These are phyloP conservation scores for Diospyros lotus DNA, from an alignment of 148 eudicot species.

Conservation along the genomic window DNA sequence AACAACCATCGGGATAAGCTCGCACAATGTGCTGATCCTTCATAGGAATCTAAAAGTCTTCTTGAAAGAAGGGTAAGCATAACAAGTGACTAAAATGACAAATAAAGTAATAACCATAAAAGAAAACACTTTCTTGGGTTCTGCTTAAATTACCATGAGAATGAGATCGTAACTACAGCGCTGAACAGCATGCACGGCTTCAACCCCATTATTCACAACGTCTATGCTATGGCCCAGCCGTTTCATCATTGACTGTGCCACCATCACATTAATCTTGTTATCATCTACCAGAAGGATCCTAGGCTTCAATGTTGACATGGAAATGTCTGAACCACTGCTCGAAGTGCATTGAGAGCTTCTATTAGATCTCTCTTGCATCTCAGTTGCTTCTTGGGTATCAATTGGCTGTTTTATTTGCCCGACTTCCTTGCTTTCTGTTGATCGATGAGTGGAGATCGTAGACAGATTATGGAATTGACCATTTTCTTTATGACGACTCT, in stretches of 20 bases:
- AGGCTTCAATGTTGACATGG: slow-evolving; percentile 29
- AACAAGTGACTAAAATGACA: neutral
- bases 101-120: neutral
- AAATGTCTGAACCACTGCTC: slow-evolving; percentile 35
- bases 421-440: slow-evolving; percentile 8
- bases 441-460: slow-evolving; percentile 11
- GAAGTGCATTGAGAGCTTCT: slow-evolving; percentile 45
- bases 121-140: neutral
- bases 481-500: slow-evolving; percentile 16
- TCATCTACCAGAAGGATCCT: slow-evolving; percentile 93
- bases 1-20: no score
- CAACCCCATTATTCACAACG: slow-evolving; percentile 81
- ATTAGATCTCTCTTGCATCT: slow-evolving; percentile 23
- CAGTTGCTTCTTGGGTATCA: slow-evolving; percentile 27
- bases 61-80: no score
- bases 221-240: slow-evolving; percentile 68
- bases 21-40: no score
- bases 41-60: no score
- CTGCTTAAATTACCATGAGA: slow-evolving; percentile 60
- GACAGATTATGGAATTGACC: slow-evolving; percentile 21
- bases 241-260: slow-evolving; percentile 80
- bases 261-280: slow-evolving; percentile 84
- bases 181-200: slow-evolving; percentile 86
- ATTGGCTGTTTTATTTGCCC: slow-evolving; percentile 17
- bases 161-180: slow-evolving; percentile 56